Evolutionary conservation across 2,329 filamentous ascomycete species (phyloP), one percentile per base, ranked within the genome.

Genomic region (Diaporthe australafricana): DNA sequence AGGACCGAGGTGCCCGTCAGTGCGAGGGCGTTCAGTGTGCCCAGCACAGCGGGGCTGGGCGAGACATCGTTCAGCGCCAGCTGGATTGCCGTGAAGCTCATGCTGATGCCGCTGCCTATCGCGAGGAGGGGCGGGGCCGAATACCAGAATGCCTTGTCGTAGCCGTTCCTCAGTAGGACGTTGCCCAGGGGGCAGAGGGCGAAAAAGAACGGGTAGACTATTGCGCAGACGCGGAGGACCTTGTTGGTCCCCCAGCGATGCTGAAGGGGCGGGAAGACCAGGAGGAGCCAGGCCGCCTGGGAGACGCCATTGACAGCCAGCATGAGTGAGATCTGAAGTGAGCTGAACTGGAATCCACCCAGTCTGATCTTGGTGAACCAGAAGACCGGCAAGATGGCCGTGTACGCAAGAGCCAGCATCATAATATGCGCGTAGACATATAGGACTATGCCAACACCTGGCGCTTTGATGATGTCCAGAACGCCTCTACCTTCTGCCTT

Each of bases 61-160:
- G 91, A 87, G 2, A 93, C 88, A 71, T 95, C 92, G 79, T 96
- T 96, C 40, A 96, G 78, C 0, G 90, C 90, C 11, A 96, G 89
- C 83, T 95, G 93, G 0, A 91, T 87, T 1, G 86, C 90, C 0
- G 92, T 95, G 77, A 92, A 93, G 2, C 87, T 84, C 92, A 94
- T 94, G 62, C 86, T 87, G 0, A 93, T 88, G 1, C 90, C 90
- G 16, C 87, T 87, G 0, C 91, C 91, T 0, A 93, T n/a, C 0
- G 84, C 82, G 14, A 91, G 79, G 12, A 81, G 63, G 0, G 81
- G 74, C 0, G 85, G 84, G 1, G 79, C 82, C 2, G 86, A 60
- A 2, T 87, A 77, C 90, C 92, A 94, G 78, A 94, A 94, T 0
- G 80, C 73, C 0, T 78, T 79, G 1, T 79, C 77, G 0, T 84